Evolutionary conservation across 495 filamentous ascomycete genomes (phyloP).

Genomic region (Aspergillus ostianus): DNA sequence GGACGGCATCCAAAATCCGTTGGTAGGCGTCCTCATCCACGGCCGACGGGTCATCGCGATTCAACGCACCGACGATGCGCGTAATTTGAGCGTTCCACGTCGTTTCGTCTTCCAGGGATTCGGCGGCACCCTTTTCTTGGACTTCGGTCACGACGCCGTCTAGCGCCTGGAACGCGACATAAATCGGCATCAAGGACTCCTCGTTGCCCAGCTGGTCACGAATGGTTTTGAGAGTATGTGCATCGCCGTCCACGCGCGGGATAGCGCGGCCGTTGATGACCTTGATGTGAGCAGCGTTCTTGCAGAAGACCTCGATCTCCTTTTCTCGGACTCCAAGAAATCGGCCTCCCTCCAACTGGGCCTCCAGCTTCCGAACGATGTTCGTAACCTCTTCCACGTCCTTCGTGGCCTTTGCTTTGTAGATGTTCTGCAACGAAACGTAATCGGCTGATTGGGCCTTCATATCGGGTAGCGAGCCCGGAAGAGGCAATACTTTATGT

Average conservation of each 20-base stretch:
- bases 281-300: slow-evolving; percentile 91
- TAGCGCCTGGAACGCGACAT: slow-evolving; percentile 70
- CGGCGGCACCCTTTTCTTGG: slow-evolving; percentile 24
- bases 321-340: slow-evolving; percentile 58
- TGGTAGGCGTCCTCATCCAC: slow-evolving; percentile 34
- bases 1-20: slow-evolving; percentile 52
- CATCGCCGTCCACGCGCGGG: slow-evolving; percentile 40
- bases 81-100: slow-evolving; percentile 45
- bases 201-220: slow-evolving; percentile 34
- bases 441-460: slow-evolving; percentile 94
- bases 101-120: slow-evolving; percentile 34
- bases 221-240: slow-evolving; percentile 31
- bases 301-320: slow-evolving; percentile 93
- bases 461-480: slow-evolving; percentile 94
- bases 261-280: slow-evolving; percentile 67
- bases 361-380: slow-evolving; percentile 62
- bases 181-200: slow-evolving; percentile 71
- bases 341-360: slow-evolving; percentile 41
- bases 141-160: slow-evolving; percentile 50
- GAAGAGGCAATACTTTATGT: slow-evolving; percentile 73
- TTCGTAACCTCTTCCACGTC: slow-evolving; percentile 76
- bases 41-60: slow-evolving; percentile 48
- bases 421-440: slow-evolving; percentile 87
- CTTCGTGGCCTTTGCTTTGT: slow-evolving; percentile 81
- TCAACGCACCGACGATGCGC: slow-evolving; percentile 38